Conservation (phyloP, 2,329 filamentous ascomycete genomes). For the Talaromyces islandicus region DNA sequence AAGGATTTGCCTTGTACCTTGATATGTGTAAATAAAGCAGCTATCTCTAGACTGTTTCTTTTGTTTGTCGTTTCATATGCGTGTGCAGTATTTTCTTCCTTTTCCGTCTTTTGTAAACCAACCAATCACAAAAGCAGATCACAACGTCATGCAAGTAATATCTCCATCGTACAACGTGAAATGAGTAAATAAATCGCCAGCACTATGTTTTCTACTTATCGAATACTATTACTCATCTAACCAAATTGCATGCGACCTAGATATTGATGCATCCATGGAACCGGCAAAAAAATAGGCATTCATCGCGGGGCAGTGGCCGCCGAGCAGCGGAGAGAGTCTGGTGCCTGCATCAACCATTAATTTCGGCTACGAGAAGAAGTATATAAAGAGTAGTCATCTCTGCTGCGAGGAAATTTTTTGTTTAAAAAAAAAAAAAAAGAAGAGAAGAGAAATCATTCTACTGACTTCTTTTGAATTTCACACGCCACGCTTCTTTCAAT, state of each 20-base stretch:
- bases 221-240: neutral
- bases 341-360: neutral
- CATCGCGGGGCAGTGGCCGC: neutral
- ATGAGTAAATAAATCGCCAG: neutral
- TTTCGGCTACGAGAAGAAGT: neutral
- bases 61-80: conserved; percentile 1
- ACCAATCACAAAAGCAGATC: neutral
- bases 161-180: too few species aligned
- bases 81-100: neutral
- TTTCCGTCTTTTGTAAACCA: neutral
- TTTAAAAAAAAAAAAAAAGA: too few species aligned
- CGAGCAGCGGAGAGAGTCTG: too few species aligned
- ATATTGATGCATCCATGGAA: neutral
- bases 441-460: too few species aligned
- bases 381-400: neutral
- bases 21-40: conserved; percentile 13
- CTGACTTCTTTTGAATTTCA: too few species aligned
- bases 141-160: neutral
- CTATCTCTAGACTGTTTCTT: conserved; percentile 12
- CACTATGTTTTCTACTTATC: neutral
- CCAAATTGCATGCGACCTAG: neutral
- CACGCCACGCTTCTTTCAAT: too few species aligned
- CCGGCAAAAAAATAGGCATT: neutral
- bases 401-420: neutral
- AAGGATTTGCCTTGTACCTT: conserved; percentile 9